Base-by-base conservation (phyloP, 805 yeast genomes). In the Ogataea angusta region DNA sequence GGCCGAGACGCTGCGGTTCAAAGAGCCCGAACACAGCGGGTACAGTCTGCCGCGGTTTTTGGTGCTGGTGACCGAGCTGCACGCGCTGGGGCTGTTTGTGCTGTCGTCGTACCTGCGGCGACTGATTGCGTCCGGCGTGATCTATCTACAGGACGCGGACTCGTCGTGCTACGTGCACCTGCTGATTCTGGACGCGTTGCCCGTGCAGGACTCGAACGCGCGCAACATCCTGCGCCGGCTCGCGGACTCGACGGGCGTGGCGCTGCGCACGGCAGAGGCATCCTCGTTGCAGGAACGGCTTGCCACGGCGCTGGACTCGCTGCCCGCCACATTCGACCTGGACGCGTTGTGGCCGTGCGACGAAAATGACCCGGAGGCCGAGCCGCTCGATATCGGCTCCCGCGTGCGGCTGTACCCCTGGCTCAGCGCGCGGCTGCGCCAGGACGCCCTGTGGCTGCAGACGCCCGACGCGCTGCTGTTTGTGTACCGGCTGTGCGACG, bases 101-200 rank as follows among this genome's bases (percentile, higher is more conserved):
- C 67, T 80, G 12, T 78, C 84, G 1, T 73, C 84, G 1, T 91
- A 91, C 54, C 69, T 90, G 42, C 68, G 97, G 53, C 78, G 81
- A 50, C 66, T 90, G 26, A 89, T 91, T 32, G 87, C 96, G 8
- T 80, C 93, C 1, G 99, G 97, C 4, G 69, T 88, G 1, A 76
- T 90, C 33, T 87, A 85, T 60, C 60, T 78, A 10, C 64, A 69
- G 3, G 70, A 76, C 6, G 75, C 77, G 14, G 69, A 69, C 6
- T 59, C 64, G 19, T 82, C 81, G 36, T 70, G 69, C 54, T 62
- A 54, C 43, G 71, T 71, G 30, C 95, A 76, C 56, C 66, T 82
- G 16, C 51, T 67, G 9, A 68, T 85, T 7, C 63, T 85, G 40
- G 72, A 75, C 45, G 78, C 81, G 41, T 59, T 85, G 27, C 85